Conservation (phyloP, 495 filamentous ascomycete species). For the Trichoderma erinaceum region DNA sequence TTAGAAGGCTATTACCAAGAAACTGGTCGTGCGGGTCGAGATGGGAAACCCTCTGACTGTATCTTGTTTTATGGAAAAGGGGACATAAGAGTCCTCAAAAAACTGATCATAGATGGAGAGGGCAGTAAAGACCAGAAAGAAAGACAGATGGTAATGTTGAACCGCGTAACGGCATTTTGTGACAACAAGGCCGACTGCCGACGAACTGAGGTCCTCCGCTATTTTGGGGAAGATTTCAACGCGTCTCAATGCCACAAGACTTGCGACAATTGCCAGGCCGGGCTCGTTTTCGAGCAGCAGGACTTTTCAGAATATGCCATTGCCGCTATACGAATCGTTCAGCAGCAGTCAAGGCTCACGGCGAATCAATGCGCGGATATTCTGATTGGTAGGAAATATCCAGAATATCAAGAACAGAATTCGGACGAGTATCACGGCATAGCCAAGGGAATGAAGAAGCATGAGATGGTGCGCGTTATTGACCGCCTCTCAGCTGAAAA, state of each 20-base stretch:
- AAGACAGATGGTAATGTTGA: conserved; percentile 76
- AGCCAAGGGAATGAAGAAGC: conserved; percentile 40
- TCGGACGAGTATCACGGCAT: conserved; percentile 35
- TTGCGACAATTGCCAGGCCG: conserved; percentile 85
- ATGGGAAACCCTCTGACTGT: conserved; percentile 81
- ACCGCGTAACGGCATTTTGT: conserved; percentile 75
- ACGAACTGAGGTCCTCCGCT: conserved; percentile 77
- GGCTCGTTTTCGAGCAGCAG: conserved; percentile 53
- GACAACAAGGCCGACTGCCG: conserved; percentile 83
- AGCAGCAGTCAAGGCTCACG: conserved; percentile 45
- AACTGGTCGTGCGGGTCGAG: conserved; percentile 87
- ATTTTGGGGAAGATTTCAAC: conserved; percentile 83
- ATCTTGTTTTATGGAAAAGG: conserved; percentile 80
- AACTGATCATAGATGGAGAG: conserved; percentile 75
- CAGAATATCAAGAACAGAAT: conserved; percentile 29
- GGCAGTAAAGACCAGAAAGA: conserved; percentile 70
- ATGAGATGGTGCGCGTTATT: conserved; percentile 45
- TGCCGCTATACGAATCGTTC: conserved; percentile 60
- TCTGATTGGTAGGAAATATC: conserved; percentile 39
- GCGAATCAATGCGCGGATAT: conserved; percentile 47
- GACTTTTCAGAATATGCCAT: conserved; percentile 74
- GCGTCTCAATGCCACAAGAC: conserved; percentile 59
- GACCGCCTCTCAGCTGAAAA: conserved; percentile 36
- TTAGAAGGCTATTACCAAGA: conserved; percentile 99
- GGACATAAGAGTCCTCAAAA: conserved; percentile 55